A percentile compares a stretch with the other conserved stretches of the same genome.
Conservation (phyloP, 2,329 filamentous ascomycete genomes). For the Fusarium solani-melongenae region DNA sequence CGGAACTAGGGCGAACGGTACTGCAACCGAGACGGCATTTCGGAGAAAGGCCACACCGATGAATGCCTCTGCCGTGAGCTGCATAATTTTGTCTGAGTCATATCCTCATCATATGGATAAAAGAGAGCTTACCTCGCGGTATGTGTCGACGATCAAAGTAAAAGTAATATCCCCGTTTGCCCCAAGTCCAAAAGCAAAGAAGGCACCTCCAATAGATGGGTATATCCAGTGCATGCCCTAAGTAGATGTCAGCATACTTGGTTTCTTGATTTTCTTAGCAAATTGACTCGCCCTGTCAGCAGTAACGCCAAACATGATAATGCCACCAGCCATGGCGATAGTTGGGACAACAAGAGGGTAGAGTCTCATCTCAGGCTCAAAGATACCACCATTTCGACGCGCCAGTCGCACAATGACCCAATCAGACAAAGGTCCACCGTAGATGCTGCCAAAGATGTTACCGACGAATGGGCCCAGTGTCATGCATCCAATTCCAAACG, state of each 20-base stretch:
- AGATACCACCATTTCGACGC: constrained; percentile 52
- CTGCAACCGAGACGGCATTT: constrained; percentile 44
- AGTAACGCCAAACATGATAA: constrained; percentile 54
- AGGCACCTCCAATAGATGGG: constrained; percentile 49
- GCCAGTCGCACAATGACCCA: constrained; percentile 51
- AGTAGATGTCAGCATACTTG: neutral
- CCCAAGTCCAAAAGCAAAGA: constrained; percentile 54
- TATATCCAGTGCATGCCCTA: constrained; percentile 58
- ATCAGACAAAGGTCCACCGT: constrained; percentile 54
- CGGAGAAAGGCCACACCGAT: constrained; percentile 48
- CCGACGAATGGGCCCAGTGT: constrained; percentile 49
- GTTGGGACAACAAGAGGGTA: constrained; percentile 46
- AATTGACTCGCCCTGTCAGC: constrained; percentile 44
- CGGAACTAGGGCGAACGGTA: constrained; percentile 44
- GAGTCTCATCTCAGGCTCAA: constrained; percentile 58
- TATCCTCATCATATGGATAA: neutral
- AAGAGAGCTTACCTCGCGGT: constrained; percentile 35
- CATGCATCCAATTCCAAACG: constrained; percentile 45
- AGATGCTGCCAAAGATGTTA: constrained; percentile 51
- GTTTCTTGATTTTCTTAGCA: rapidly evolving
- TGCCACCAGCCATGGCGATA: constrained; percentile 48
- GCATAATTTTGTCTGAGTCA: rapidly evolving
- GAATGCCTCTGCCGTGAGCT: constrained; percentile 44
- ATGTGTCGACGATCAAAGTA: constrained; percentile 51
- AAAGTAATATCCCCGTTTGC: constrained; percentile 51